Percentiles rank a stretch among this genome's conserved stretches.
These are phyloP conservation scores for Trichomonas vaginalis DNA, from an alignment of 208 protist species.

Conservation along the genomic window DNA sequence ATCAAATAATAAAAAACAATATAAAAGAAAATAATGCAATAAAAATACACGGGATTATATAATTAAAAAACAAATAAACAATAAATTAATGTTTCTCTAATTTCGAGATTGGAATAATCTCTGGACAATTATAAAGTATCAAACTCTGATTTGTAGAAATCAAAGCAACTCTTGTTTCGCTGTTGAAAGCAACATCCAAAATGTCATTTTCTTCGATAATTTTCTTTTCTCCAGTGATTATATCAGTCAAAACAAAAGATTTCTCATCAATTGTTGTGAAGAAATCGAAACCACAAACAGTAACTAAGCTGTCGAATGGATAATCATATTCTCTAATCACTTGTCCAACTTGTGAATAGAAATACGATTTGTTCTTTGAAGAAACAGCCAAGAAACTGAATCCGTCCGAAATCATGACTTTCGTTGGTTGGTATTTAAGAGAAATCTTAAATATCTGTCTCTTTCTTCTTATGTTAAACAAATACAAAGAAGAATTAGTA, in stretches of 20 bases:
- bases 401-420: neutral
- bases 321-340: neutral
- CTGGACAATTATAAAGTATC: neutral
- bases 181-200: neutral
- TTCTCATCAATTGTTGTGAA: neutral
- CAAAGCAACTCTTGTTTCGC: neutral
- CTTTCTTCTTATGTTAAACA: neutral
- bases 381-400: neutral
- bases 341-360: neutral
- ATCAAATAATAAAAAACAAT: no score
- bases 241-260: neutral
- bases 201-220: neutral
- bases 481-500: neutral
- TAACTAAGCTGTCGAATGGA: neutral
- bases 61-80: neutral
- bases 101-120: neutral
- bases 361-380: neutral
- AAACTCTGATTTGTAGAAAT: neutral
- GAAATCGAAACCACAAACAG: neutral
- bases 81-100: no score
- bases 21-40: neutral
- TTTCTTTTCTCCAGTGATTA: neutral
- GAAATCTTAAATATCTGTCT: neutral
- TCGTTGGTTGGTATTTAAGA: neutral
- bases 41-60: neutral